Base-by-base conservation (phyloP, 2,329 filamentous ascomycete species). In the Beauveria sp. region DNA sequence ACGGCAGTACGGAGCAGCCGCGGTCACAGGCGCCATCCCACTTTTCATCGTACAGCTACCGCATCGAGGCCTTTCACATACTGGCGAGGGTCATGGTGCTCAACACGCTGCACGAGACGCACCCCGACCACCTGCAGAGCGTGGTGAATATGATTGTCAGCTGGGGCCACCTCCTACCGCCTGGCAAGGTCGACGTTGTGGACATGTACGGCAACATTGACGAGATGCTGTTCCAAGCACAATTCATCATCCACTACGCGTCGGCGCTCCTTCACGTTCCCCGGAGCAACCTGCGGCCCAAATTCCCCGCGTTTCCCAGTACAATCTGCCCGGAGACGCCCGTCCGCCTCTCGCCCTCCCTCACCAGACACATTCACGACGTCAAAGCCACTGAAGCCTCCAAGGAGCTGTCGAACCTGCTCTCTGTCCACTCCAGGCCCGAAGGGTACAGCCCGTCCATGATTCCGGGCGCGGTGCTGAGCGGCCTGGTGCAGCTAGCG, bases 121-220 rank as follows among this genome's bases (percentile, higher is more conserved):
- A 58, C 42, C 40, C 54, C 0, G 54, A 58, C 54, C 54, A 46
- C 45, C n/a, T 58, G 54, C 54, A 58, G 54, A 58, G 54, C 42
- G 31, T 58, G 1, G 54, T 38, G 5, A 58, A 46, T 7, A 58
- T 48, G 54, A 58, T 58, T 5, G 54, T 58, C 40, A 58, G 54
- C 42, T 58, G 54, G 54, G 16, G 54, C 26, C 54, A 58, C 20
- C 54, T 58, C 18, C 42, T 58, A 2, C 54, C 54, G 7, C 8
- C 24, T 2, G 3, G n/a, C 26, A 58, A 58, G 26, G 54, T 48
- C 6, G 54, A 58, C 28, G 28, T 58, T 6, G 45, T 58, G 12
- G 54, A 58, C 54, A 48, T 12, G 42, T 58, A 58, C 42, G 54
- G 54, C 54, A 48, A 58, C 42, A 58, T 48, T 34, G 54, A 58